Base-by-base conservation (phyloP, 192 early-diverging fungal species). In the Backusella tuberculispora region DNA sequence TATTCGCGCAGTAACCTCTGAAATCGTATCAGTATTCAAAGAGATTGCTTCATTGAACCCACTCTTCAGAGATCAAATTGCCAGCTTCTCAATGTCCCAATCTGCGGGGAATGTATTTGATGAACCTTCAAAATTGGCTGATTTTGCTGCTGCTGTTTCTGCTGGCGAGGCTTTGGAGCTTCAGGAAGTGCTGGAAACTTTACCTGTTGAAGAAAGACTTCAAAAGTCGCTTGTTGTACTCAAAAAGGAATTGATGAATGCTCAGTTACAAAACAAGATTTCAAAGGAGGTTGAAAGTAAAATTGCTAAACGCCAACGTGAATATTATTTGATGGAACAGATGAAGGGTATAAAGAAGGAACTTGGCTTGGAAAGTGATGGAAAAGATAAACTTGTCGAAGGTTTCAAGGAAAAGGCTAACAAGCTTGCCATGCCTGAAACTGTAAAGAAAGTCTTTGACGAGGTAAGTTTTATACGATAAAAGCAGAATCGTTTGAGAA, bases 271-370 rank as follows among this genome's bases (percentile, higher is more conserved):
- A 79, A 95, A 95, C 80, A 97, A 99, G 82, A 99, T 99, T 72
- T 91, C 94, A 76, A 95, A 96, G 74, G 95, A 98, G 76, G 98
- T 99, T 17, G 98, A 99, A 81, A 92, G 93, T 73, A 98, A 98
- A 85, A 99, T 99, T 75, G 95, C 94, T 4, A 92, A 97, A 74
- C 89, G 97, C 29, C 95, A 99, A 86, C 95, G 98, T 75, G 98
- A 99, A 83, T 99, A 97, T 85, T 99, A 97, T 72, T 81, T 99
- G 81, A 98, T 98, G 96, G 98, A 99, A 85, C 98, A 99, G 83
- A 88, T 99, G 74, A 98, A 98, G 84, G 96, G 97, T 1, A 99
- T 99, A 82, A 99, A 99, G 83, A 97, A 97, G 86, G 96, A 99
- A 83, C 87, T 99, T 17, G 98, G 98, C 12, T 89, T 99, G 42